Percentiles rank a stretch among this genome's conserved stretches.
phyloP scores from a whole-genome alignment of 2,329 filamentous ascomycete genomes.

The Lachnellula hyalina region DNA sequence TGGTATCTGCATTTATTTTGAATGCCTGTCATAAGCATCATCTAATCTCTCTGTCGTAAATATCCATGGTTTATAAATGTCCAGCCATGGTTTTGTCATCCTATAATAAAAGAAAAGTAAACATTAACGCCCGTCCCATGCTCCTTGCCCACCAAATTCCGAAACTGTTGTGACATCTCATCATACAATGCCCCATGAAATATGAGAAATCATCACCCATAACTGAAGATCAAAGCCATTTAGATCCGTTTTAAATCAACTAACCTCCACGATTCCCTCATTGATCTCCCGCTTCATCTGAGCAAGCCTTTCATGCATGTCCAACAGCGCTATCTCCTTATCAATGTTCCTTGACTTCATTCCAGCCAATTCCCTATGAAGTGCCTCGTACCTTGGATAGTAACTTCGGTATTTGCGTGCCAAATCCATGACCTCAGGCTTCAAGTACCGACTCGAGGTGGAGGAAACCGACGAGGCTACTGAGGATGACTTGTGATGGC shows the following conservation, averaged over 20 bases:
- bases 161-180: not conserved
- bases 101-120: not conserved
- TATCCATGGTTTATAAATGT: too few species aligned
- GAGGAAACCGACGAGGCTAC: constrained; percentile 26
- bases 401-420: constrained; percentile 50
- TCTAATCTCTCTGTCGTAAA: too few species aligned
- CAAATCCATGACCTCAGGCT: constrained; percentile 46
- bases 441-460: constrained; percentile 32
- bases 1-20: too few species aligned
- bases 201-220: not conserved
- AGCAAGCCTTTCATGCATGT: constrained; percentile 50
- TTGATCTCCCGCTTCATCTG: constrained; percentile 54
- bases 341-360: constrained; percentile 43
- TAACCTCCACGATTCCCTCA: constrained; percentile 19
- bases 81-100: too few species aligned
- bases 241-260: not conserved
- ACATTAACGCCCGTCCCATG: not conserved
- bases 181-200: not conserved
- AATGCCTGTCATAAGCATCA: too few species aligned
- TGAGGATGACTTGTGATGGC: constrained; percentile 30
- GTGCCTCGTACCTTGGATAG: constrained; percentile 51
- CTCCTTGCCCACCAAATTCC: not conserved
- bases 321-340: constrained; percentile 45
- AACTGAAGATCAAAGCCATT: not conserved
- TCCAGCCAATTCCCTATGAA: constrained; percentile 50